Evolutionary conservation across 2,329 filamentous ascomycete species (phyloP), one percentile per base, ranked within the genome.

Genomic region (Sphaerulina populicola): DNA sequence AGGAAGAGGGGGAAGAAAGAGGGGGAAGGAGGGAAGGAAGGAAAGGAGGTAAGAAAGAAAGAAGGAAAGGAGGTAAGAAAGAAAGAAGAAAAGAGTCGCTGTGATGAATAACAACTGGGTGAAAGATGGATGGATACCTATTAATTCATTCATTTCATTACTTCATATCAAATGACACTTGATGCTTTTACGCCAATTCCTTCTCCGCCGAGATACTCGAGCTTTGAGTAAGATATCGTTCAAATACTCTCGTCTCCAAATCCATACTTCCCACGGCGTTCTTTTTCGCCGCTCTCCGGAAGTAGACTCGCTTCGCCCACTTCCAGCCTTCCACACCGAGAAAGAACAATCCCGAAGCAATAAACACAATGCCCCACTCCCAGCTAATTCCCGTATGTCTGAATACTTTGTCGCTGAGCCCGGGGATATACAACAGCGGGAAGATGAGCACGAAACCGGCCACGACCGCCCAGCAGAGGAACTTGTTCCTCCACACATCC

Each of bases 401-500:
- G 66, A 86, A 86, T 0, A 86, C 82, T 1, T 72, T 69, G 6
- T 74, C 73, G 64, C 85, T 85, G 59, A 86, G 72, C 9, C 78
- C 78, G 0, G 84, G 84, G 47, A 87, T 85, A 60, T 88, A 88
- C 0, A 75, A 63, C 15, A 72, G 63, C 0, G 72, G 71, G 64
- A 74, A 74, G 23, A 74, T 68, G 31, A 70, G 70, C 15, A 72
- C 58, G 50, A 74, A 74, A 7, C 72, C 72, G 4, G 64, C 64
- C 9, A 73, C 62, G 33, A 74, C 65, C 6, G 69, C 64, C 60
- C 64, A 72, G 64, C 74, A 75, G 27, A 75, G 63, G 71, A 88
- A 86, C 66, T 81, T 73, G 71, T 88, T 89, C 56, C 78, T 72
- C 82, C 82, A 86, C 44, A 87, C 74, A 60, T 85, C 81, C 52